Base-by-base conservation (phyloP, 148 eudicot species). In the Cornus controversa region DNA sequence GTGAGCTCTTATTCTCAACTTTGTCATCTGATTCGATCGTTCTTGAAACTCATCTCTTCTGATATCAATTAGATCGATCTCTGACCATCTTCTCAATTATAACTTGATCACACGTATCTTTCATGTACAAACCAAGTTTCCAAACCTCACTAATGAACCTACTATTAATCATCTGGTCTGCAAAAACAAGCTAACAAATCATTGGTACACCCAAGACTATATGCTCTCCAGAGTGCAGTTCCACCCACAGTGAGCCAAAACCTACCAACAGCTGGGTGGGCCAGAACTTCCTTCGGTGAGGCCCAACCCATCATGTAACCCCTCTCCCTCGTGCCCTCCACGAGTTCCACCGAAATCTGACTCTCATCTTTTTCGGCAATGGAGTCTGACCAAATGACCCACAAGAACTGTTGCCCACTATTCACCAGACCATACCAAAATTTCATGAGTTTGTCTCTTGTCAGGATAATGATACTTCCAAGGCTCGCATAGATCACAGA, bases 371-470 rank as follows among this genome's bases (percentile, higher is more conserved):
- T 20, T 20, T n/a, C 82, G 6, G 31, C 22, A 0, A 74, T 45
- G 0, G 70, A 74, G 29, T 75, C 78, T 3, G 70, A 64, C 69
- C 82, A 60, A 63, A 69, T 70, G n/a, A 80, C 75, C 83, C 83
- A 75, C 37, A 75, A 23, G 66, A 80, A 80, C 26, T 20, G 71
- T 11, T 40, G 50, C 18, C 79, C 79, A 50, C 79, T 79, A 26
- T 74, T 79, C 27, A 73, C 82, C 20, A 67, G 28, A 20, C 82
- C 77, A 20, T 58, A n/a, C 80, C 80, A 78, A 23, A 78, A 78
- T 34, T 78, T 75, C 25, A 78, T 8, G 25, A 71, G 31, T 50
- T 78, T 27, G 13, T 40, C 36, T 25, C 70, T 71, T 6, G 75
- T 78, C 67, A 78, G 1, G 2, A 68, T 1, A 7, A 77, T 58